Evolutionary conservation across 495 filamentous ascomycete species (phyloP).

Genomic region (Aspergillus olivimuriae): DNA sequence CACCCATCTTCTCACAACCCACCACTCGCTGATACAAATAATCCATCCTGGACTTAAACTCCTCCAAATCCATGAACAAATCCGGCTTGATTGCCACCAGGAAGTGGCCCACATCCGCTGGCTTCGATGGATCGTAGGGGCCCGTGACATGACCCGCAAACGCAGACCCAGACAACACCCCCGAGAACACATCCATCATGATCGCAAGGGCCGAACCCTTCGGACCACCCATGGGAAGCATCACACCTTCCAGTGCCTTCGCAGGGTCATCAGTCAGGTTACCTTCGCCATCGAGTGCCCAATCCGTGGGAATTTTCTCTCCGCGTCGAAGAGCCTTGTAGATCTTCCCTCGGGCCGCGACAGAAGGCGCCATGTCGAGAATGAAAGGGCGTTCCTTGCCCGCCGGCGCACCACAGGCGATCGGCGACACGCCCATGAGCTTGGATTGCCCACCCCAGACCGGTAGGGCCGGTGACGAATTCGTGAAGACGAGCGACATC

Average conservation of each 20-base stretch:
- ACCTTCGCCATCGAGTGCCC: constrained; percentile 69
- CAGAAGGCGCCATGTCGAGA: constrained; percentile 70
- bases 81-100: constrained; percentile 70
- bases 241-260: constrained; percentile 60
- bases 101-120: constrained; percentile 71
- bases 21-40: constrained; percentile 60
- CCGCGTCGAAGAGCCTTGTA: constrained; percentile 66
- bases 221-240: constrained; percentile 75
- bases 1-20: constrained; percentile 56
- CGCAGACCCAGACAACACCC: constrained; percentile 62
- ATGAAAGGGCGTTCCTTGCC: constrained; percentile 55
- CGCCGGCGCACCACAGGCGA: constrained; percentile 68
- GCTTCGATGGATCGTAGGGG: constrained; percentile 63
- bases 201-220: constrained; percentile 67
- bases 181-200: constrained; percentile 85
- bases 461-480: constrained; percentile 67
- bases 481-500: constrained; percentile 76
- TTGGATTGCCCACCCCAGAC: constrained; percentile 63
- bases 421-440: constrained; percentile 69
- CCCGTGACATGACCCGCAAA: constrained; percentile 67
- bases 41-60: constrained; percentile 66
- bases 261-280: constrained; percentile 61
- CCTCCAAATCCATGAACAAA: constrained; percentile 63
- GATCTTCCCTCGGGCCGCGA: constrained; percentile 70
- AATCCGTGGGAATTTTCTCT: constrained; percentile 66